Evolutionary conservation across 108 stramenopile genomes (phyloP).

Genomic region (Nitzschia sp.): DNA sequence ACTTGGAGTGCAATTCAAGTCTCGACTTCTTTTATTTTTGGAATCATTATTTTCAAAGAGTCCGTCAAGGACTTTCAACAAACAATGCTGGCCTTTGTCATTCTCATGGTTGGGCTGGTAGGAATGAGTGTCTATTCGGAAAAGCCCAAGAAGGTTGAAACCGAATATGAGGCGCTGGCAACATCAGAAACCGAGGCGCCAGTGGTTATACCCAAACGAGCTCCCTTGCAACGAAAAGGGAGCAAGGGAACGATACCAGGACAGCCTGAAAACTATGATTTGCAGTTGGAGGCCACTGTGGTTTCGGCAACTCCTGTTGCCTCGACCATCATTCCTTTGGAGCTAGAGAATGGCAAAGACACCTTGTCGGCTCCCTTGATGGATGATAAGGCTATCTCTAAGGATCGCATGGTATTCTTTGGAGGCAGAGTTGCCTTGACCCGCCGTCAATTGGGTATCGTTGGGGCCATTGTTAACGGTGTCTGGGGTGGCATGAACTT

Average conservation of each 20-base stretch:
- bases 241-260: constrained; percentile 1
- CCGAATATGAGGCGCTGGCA: constrained; percentile 8
- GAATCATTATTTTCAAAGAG: constrained; percentile 65
- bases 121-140: constrained; percentile 54
- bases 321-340: constrained; percentile 7
- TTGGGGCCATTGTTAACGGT: constrained; percentile 57
- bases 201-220: not conserved
- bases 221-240: constrained; percentile 1
- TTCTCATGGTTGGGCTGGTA: constrained; percentile 35
- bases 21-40: constrained; percentile 49
- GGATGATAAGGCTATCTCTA: constrained; percentile 8
- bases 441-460: constrained; percentile 43
- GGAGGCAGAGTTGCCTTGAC: constrained; percentile 45
- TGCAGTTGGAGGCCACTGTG: not conserved
- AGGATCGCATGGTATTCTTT: constrained; percentile 28
- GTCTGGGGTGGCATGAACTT: constrained; percentile 50
- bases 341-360: constrained; percentile 12
- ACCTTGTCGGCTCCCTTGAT: not conserved
- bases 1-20: constrained; percentile 64
- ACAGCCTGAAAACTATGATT: not conserved
- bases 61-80: constrained; percentile 27
- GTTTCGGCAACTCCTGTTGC: not conserved
- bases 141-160: not conserved
- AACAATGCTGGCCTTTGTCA: constrained; percentile 22
- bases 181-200: constrained; percentile 1